phyloP scores from a whole-genome alignment of 2,329 filamentous ascomycete genomes.

The Diaporthe australafricana region DNA sequence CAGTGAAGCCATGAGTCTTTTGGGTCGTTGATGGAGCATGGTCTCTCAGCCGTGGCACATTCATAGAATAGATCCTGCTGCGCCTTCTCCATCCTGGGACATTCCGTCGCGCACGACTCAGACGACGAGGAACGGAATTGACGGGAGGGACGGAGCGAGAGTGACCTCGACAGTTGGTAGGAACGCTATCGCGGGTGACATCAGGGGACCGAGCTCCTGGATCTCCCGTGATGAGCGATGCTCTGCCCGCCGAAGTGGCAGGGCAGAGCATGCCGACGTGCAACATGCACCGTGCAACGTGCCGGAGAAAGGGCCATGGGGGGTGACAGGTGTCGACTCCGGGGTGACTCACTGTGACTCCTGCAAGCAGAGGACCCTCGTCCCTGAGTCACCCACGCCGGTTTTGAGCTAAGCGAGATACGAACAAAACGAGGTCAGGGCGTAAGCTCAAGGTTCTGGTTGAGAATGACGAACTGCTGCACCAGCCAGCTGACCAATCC shows the following conservation, averaged over 20 bases:
- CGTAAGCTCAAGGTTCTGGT: conserved; percentile 2
- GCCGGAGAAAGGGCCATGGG: background rate
- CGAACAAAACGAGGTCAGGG: conserved; percentile 4
- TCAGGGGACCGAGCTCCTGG: background rate
- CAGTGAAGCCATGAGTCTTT: background rate
- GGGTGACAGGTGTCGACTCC: background rate
- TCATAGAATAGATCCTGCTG: background rate
- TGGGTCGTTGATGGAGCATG: background rate
- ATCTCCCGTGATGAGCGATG: background rate
- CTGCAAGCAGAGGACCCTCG: conserved; percentile 3
- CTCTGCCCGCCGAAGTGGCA: background rate
- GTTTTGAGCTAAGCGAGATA: conserved; percentile 4
- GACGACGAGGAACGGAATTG: background rate
- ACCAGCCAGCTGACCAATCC: conserved; percentile 34
- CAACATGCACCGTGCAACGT: background rate
- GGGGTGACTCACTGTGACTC: conserved; percentile 35
- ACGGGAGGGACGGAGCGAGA: background rate
- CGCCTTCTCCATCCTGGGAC: background rate
- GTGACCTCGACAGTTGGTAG: conserved; percentile 17
- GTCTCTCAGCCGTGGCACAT: background rate
- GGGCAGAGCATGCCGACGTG: background rate
- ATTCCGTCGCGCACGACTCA: background rate
- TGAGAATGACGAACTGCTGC: conserved; percentile 16
- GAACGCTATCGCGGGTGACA: conserved; percentile 9
- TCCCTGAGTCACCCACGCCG: conserved; percentile 34